phyloP scores from a whole-genome alignment of 768 basidiomycete genomes.

The Fomitopsis pulvina region DNA sequence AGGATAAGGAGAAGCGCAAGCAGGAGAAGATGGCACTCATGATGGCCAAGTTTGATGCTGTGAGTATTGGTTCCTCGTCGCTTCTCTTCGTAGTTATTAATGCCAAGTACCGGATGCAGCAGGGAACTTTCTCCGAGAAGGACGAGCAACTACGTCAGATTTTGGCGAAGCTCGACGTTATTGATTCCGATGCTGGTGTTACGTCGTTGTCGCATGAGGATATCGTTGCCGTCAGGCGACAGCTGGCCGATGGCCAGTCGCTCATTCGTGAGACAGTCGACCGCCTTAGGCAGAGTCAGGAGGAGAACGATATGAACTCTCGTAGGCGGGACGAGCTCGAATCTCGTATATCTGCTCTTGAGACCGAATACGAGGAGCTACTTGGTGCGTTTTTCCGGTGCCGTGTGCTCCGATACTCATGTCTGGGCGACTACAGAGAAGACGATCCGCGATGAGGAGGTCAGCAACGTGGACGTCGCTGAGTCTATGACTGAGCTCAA shows the following conservation, averaged over 20 bases:
- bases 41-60: constrained; percentile 99
- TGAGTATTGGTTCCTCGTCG: constrained; percentile 34
- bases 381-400: constrained; percentile 52
- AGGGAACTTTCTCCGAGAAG: constrained; percentile 93
- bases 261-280: constrained; percentile 86
- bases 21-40: constrained; percentile 99
- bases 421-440: constrained; percentile 56
- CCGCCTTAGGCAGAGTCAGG: constrained; percentile 80
- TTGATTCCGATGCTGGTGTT: constrained; percentile 54
- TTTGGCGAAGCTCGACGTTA: constrained; percentile 75
- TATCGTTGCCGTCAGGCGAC: constrained; percentile 73
- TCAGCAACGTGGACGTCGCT: constrained; percentile 72
- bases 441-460: constrained; percentile 85
- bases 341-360: constrained; percentile 67
- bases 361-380: constrained; percentile 95
- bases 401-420: neutral
- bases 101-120: constrained; percentile 34
- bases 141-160: constrained; percentile 87
- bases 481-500: constrained; percentile 90
- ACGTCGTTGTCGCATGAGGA: constrained; percentile 68
- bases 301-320: constrained; percentile 83
- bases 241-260: constrained; percentile 84
- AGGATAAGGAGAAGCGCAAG: constrained; percentile 98
- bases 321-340: constrained; percentile 88
- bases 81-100: neutral